Evolutionary conservation across 1,284 basidiomycete species (phyloP).

Genomic region (Puccinia novopanici): DNA sequence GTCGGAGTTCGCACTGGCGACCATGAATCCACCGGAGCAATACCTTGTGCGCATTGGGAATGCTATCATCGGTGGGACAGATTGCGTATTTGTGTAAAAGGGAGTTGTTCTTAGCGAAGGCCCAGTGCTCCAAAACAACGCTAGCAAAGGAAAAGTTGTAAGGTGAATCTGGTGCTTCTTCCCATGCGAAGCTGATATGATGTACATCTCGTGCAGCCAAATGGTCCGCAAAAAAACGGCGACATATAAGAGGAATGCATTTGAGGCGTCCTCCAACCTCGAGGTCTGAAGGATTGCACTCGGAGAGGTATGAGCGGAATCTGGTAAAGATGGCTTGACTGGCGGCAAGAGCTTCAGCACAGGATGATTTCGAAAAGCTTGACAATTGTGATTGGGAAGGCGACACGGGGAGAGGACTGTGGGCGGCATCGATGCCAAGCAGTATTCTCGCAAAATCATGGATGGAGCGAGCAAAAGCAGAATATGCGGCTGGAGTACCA

Average conservation of each 20-base stretch:
- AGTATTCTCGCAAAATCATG: not conserved
- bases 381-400: not conserved
- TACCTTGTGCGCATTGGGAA: no score
- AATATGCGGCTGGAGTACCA: not conserved
- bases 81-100: no score
- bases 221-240: constrained; percentile 6
- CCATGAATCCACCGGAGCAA: no score
- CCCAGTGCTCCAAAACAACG: not conserved
- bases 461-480: constrained; percentile 8
- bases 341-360: no score
- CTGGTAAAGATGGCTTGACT: not conserved
- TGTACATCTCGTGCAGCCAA: not conserved
- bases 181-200: constrained; percentile 14
- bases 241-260: constrained; percentile 3
- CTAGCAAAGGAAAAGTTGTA: constrained; percentile 6
- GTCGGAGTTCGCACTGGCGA: no score
- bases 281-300: not conserved
- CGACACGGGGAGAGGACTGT: not conserved
- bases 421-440: not conserved
- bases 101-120: no score
- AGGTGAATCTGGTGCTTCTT: not conserved
- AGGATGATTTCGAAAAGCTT: not conserved
- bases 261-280: constrained; percentile 5
- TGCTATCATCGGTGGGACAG: no score
- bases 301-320: not conserved